Evolutionary conservation across 208 protist genomes (phyloP).

Genomic region (Crithidia acanthocephali): DNA sequence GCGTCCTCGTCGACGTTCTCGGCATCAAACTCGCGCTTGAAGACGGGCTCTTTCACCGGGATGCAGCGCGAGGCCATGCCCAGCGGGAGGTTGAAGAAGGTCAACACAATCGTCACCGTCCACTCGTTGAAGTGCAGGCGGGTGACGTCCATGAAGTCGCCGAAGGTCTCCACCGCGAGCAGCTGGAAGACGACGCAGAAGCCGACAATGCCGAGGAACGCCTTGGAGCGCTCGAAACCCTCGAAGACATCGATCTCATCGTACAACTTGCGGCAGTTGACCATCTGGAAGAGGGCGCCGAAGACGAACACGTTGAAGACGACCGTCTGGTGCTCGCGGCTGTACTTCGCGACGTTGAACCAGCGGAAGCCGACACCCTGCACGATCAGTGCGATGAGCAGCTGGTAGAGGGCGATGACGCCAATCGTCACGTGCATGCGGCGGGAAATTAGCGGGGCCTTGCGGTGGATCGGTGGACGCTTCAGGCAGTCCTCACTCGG

Average conservation of each 20-base stretch:
- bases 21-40: conserved; percentile 37
- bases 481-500: conserved; percentile 87
- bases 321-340: conserved; percentile 73
- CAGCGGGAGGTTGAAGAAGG: conserved; percentile 36
- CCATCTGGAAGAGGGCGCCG: conserved; percentile 91
- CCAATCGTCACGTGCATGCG: conserved; percentile 88
- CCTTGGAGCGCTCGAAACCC: conserved; percentile 67
- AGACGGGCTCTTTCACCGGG: conserved; percentile 47
- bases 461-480: conserved; percentile 64
- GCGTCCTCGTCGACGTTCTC: conserved; percentile 53
- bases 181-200: conserved; percentile 87
- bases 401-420: conserved; percentile 62
- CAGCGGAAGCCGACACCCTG: conserved; percentile 41
- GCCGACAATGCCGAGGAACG: conserved; percentile 73
- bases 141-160: conserved; percentile 86
- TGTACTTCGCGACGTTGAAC: conserved; percentile 35
- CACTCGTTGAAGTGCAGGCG: conserved; percentile 55
- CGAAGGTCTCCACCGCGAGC: conserved; percentile 87
- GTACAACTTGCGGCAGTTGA: conserved; percentile 94
- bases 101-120: conserved; percentile 36
- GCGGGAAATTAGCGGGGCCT: conserved; percentile 81
- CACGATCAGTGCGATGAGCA: conserved; percentile 58
- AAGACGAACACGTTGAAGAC: conserved; percentile 97
- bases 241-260: conserved; percentile 87
- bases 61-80: conserved; percentile 54